A percentile compares a stretch with the other conserved stretches of the same genome.
Conservation (phyloP, 768 basidiomycete genomes). For the Tricholoma matsutake region DNA sequence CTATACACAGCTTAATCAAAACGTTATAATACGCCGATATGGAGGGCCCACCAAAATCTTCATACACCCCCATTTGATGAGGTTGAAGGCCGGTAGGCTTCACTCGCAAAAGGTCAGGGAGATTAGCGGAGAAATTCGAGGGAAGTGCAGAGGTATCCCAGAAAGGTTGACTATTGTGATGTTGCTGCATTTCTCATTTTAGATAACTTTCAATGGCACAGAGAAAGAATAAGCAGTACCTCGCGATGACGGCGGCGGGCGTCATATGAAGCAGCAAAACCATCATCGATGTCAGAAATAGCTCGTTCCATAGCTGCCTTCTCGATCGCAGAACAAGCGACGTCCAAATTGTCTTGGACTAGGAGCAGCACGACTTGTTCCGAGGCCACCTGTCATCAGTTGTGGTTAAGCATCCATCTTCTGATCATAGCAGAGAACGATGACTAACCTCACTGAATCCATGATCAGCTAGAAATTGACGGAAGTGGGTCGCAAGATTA, state of each 20-base stretch:
- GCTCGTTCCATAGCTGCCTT: constrained; percentile 98
- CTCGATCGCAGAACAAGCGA: constrained; percentile 92
- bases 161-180: constrained; percentile 72
- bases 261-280: constrained; percentile 79
- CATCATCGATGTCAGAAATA: constrained; percentile 89
- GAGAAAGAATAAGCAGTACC: constrained; percentile 35
- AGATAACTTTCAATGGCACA: neutral
- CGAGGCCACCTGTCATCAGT: constrained; percentile 45
- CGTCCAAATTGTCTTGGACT: constrained; percentile 89
- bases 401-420: constrained; percentile 1
- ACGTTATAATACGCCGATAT: neutral
- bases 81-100: constrained; percentile 78
- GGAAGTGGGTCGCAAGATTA: constrained; percentile 85
- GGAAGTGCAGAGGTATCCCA: constrained; percentile 81
- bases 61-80: constrained; percentile 86
- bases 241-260: constrained; percentile 84
- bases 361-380: constrained; percentile 79
- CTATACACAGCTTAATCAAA: constrained; percentile 24
- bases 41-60: constrained; percentile 77
- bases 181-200: constrained; percentile 31
- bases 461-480: constrained; percentile 78
- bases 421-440: neutral
- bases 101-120: constrained; percentile 89
- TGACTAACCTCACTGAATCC: constrained; percentile 79
- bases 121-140: constrained; percentile 62